These are phyloP conservation scores for Carex sylvatica DNA, from an alignment of 202 grass and related monocot species.

Conservation along the genomic window DNA sequence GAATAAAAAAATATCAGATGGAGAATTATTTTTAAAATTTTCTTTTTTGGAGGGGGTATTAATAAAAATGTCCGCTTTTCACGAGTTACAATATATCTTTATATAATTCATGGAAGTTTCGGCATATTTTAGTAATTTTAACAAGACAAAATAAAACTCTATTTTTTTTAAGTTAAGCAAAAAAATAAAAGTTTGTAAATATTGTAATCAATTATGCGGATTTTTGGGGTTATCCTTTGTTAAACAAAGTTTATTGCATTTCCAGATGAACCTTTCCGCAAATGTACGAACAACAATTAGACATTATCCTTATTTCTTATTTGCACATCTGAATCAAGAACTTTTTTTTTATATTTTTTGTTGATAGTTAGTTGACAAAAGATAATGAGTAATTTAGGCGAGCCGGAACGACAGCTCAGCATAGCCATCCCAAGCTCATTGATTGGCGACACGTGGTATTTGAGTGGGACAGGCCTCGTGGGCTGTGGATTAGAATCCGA, in stretches of 20 bases:
- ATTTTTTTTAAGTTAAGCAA: not conserved
- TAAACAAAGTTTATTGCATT: not conserved
- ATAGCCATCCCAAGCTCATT: slow-evolving; percentile 12
- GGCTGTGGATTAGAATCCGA: slow-evolving; percentile 10
- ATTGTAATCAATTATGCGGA: not conserved
- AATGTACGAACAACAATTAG: not conserved
- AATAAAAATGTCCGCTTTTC: too few species aligned
- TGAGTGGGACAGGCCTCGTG: slow-evolving; percentile 4
- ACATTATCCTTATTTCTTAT: not conserved
- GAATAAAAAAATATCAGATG: too few species aligned
- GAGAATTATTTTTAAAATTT: too few species aligned
- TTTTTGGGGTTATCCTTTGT: not conserved
- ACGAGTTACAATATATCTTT: not conserved
- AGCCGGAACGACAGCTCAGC: slow-evolving; percentile 18
- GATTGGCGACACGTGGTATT: slow-evolving; percentile 22
- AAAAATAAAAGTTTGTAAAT: not conserved
- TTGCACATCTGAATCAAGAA: not conserved
- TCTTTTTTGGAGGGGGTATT: too few species aligned
- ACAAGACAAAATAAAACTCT: not conserved
- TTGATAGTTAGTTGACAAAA: not conserved
- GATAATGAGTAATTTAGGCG: not conserved
- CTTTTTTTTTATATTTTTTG: not conserved
- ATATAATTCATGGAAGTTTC: not conserved
- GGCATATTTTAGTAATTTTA: not conserved
- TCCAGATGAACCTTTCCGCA: not conserved